Base-by-base conservation (phyloP, 1,139 yeast genomes). In the Diutina catenulata region DNA sequence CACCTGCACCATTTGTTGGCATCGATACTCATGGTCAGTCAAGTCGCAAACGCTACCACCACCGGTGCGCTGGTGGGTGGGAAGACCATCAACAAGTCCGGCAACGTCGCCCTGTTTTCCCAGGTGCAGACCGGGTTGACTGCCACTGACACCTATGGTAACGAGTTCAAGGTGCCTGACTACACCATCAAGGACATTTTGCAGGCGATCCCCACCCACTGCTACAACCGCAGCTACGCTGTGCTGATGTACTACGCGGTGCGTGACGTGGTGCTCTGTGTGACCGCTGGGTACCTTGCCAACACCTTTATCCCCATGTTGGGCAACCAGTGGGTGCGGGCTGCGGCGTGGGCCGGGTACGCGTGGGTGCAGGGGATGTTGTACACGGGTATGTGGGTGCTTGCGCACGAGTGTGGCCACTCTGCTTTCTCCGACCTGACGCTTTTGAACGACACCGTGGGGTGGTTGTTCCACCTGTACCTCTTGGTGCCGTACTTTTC, bases 371-470 rank as follows among this genome's bases (percentile, higher is more conserved):
- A 63, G 43, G 74, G 75, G 26, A 56, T 69, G 40, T 60, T 68
- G 43, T 68, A 65, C 9, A 70, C 76, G 28, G 80, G 81, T 37
- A 45, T 74, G 33, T 75, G 80, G 80, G 73, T 75, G 40, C 52
- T 75, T 55, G 79, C 80, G 33, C 80, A 74, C 50, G 80, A 74
- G 52, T 74, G 80, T 65, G 80, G 80, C 40, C 80, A 74, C 51
- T 74, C 69, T 49, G 80, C 80, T 11, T 74, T 74, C 50, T 62
- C 73, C 40, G 76, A 72, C 49, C 73, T 70, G 50, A 70, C 66
- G 26, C 58, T 59, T 60, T 65, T 74, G 43, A 74, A 74, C 47
- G 79, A 74, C 50, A 51, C 67, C 27, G 70, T 72, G 38, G 80
- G 80, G 37, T 74, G 79, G 79, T 55, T 73, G 19, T 58, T 74